Base-by-base conservation (phyloP, 192 early-diverging fungal species). In the Spinellus fusiger region DNA sequence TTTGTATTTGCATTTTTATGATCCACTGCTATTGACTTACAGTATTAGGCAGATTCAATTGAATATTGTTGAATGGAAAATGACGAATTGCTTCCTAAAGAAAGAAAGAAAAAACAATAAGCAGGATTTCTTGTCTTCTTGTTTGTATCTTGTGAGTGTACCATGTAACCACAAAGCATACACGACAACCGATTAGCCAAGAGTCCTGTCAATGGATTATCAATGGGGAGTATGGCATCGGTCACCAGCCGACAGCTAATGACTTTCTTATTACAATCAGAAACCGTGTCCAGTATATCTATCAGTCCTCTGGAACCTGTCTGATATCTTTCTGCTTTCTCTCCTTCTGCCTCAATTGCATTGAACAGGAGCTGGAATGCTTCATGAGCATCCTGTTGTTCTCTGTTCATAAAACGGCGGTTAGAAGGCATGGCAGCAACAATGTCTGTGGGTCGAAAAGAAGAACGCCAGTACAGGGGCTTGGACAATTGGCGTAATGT, bases 321-420 rank as follows among this genome's bases (percentile, higher is more conserved):
- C 40, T 44, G 10, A 50, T 22, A 26, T 25, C 22, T 8, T 22
- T 27, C 20, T 22, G 59, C 56, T 10, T 20, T 38, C 38, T 54
- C 48, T 58, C 80, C 82, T 67, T 93, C 89, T 20, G 79, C 78
- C n/a, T 82, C 82, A 12, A 93, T 61, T 23, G 84, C 82, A 25
- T 80, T 85, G 0, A 87, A 89, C 1, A 95, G 81, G 0, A 89
- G 74, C 62, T 90, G 86, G 40, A 93, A 86, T 15, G 91, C 78
- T 71, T 93, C 93, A 65, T 93, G 93, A 5, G 93, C 91, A 64
- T 95, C 91, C 77, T 92, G 84, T 60, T 89, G 87, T 65, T 86
- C 84, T 51, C 80, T 78, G 50, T 85, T 84, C 49, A 84, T 80
- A 32, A 89, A 65, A 18, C 73, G 76, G 35, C 27, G 38, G 55